phyloP scores from a whole-genome alignment of 495 filamentous ascomycete species.

The Glonium stellatum region DNA sequence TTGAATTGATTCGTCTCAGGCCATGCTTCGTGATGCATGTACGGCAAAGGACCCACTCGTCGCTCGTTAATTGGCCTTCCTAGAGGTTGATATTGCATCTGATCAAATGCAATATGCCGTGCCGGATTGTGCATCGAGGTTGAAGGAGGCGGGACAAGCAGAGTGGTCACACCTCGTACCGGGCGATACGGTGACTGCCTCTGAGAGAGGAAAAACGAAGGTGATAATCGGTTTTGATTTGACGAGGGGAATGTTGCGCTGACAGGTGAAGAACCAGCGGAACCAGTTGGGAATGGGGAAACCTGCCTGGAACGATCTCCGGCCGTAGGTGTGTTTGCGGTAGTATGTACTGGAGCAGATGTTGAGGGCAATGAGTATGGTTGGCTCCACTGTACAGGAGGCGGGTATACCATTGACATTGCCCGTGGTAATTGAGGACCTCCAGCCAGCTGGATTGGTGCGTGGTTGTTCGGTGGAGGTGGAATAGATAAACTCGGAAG shows the following conservation, averaged over 20 bases:
- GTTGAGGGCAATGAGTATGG: constrained; percentile 39
- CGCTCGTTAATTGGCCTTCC: constrained; percentile 67
- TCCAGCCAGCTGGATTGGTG: constrained; percentile 28
- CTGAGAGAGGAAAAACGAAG: constrained; percentile 55
- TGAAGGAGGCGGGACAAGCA: constrained; percentile 82
- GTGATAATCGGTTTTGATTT: constrained; percentile 52
- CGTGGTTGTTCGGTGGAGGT: constrained; percentile 28
- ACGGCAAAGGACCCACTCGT: constrained; percentile 76
- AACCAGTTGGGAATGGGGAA: constrained; percentile 33
- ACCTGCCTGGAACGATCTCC: constrained; percentile 33
- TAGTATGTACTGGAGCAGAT: constrained; percentile 47
- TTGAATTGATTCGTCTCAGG: constrained; percentile 28
- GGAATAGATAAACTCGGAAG: constrained; percentile 49
- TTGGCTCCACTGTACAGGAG: constrained; percentile 42
- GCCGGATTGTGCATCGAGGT: constrained; percentile 67
- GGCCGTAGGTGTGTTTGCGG: constrained; percentile 32
- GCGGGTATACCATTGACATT: constrained; percentile 57
- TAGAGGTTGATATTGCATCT: constrained; percentile 95
- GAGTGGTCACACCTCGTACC: constrained; percentile 77
- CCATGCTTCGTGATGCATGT: constrained; percentile 42
- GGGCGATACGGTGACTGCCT: constrained; percentile 85
- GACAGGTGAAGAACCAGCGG: constrained; percentile 34
- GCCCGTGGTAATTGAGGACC: constrained; percentile 47
- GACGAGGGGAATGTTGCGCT: constrained; percentile 21
- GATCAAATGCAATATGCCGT: constrained; percentile 54